These are phyloP conservation scores for Ulmus americana DNA, from an alignment of 331 rosid species.

Conservation along the genomic window DNA sequence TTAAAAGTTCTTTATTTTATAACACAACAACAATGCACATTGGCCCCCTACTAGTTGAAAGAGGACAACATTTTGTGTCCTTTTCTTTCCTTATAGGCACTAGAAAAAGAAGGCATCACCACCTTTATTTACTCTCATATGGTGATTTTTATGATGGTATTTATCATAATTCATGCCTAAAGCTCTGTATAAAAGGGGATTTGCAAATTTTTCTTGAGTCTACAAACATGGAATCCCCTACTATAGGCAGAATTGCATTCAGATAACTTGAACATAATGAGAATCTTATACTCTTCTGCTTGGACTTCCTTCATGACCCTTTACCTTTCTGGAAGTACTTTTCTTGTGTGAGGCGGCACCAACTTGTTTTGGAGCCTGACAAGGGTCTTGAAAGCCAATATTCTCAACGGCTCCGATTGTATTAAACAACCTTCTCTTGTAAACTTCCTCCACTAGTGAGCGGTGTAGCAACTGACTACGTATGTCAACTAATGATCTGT, in stretches of 20 bases:
- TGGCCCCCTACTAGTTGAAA: slow-evolving; percentile 1
- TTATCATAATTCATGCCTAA: slow-evolving; percentile 21
- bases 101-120: slow-evolving; percentile 4
- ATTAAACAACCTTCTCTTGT: slow-evolving; percentile 59
- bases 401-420: slow-evolving; percentile 72
- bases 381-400: slow-evolving; percentile 70
- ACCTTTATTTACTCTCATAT: slow-evolving; percentile 13
- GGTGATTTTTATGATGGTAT: slow-evolving; percentile 9
- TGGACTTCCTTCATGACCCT: slow-evolving; percentile 28
- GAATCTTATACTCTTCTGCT: slow-evolving; percentile 12
- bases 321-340: slow-evolving; percentile 26
- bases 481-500: slow-evolving; percentile 60
- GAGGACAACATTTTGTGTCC: neutral
- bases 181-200: slow-evolving; percentile 4
- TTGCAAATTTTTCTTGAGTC: neutral
- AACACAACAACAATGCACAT: neutral
- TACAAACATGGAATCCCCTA: neutral
- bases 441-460: slow-evolving; percentile 71
- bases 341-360: slow-evolving; percentile 16
- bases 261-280: neutral
- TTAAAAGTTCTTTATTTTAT: neutral
- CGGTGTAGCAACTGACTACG: slow-evolving; percentile 68
- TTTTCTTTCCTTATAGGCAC: neutral
- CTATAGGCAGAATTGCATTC: slow-evolving; percentile 11
- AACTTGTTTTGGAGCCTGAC: slow-evolving; percentile 33